Evolutionary conservation across 2,329 filamentous ascomycete genomes (phyloP).

Genomic region (Aureobasidium zeae): DNA sequence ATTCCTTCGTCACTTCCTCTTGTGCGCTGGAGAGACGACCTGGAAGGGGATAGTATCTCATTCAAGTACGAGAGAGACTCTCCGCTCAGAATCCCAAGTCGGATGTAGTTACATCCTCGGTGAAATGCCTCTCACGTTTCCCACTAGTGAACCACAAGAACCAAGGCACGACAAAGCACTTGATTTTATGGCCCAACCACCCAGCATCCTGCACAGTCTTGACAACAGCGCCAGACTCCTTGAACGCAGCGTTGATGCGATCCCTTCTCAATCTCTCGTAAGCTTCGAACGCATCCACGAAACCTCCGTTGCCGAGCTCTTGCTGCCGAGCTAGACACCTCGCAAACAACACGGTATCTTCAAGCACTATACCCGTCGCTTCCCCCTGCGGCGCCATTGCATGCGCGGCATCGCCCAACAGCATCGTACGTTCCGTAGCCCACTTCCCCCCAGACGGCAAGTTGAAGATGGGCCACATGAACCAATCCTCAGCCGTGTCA

Average conservation of each 20-base stretch:
- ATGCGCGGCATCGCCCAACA: slow-evolving; percentile 40
- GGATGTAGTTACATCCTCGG: slow-evolving; percentile 37
- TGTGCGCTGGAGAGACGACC: no score
- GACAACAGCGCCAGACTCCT: slow-evolving; percentile 39
- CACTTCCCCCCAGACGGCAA: slow-evolving; percentile 36
- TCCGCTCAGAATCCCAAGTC: slow-evolving; percentile 29
- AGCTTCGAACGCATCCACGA: slow-evolving; percentile 39
- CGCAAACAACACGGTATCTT: slow-evolving; percentile 43
- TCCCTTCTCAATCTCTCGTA: slow-evolving; percentile 39
- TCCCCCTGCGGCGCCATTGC: slow-evolving; percentile 46
- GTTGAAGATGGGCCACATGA: slow-evolving; percentile 39
- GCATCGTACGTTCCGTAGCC: slow-evolving; percentile 36
- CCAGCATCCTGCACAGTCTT: slow-evolving; percentile 37
- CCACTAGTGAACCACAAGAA: slow-evolving; percentile 38
- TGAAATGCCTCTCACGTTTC: slow-evolving; percentile 36
- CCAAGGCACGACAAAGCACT: slow-evolving; percentile 39
- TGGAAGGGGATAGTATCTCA: no score
- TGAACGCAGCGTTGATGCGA: slow-evolving; percentile 38
- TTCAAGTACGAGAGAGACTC: no score
- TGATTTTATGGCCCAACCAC: slow-evolving; percentile 37
- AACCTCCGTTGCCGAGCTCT: slow-evolving; percentile 30
- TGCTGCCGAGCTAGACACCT: slow-evolving; percentile 36
- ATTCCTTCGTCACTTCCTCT: no score
- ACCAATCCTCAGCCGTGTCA: slow-evolving; percentile 35
- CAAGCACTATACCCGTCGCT: slow-evolving; percentile 43